Percentiles rank a stretch among this genome's conserved stretches.
Conservation (phyloP, 495 filamentous ascomycete genomes). For the Penicillium simplicissimum region DNA sequence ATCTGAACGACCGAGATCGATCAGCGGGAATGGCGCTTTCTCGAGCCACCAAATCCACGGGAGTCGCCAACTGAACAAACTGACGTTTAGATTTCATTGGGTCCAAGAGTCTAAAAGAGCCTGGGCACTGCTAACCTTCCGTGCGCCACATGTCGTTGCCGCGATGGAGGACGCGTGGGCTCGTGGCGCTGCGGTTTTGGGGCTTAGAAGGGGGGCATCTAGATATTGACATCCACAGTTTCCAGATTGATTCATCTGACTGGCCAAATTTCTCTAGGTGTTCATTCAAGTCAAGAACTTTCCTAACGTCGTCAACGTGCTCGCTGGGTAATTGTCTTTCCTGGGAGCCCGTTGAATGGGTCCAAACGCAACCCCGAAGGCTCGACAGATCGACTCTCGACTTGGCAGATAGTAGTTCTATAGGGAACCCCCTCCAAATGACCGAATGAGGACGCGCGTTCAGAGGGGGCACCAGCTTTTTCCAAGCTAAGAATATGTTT, state of each 20-base stretch:
- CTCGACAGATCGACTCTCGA: neutral
- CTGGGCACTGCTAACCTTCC: neutral
- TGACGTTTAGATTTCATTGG: conserved; percentile 5
- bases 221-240: neutral
- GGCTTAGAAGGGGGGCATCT: neutral
- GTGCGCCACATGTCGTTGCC: conserved; percentile 14
- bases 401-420: conserved; percentile 16
- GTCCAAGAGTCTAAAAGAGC: neutral
- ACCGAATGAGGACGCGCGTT: neutral
- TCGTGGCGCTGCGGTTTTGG: conserved; percentile 13
- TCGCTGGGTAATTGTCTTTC: neutral
- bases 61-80: neutral
- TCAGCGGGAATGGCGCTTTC: neutral
- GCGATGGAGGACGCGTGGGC: conserved; percentile 20
- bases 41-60: neutral
- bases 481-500: neutral
- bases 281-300: conserved; percentile 4
- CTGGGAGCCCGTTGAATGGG: neutral
- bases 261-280: neutral
- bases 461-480: neutral
- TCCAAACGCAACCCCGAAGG: conserved; percentile 1
- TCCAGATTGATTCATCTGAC: neutral
- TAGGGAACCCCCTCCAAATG: neutral
- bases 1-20: neutral
- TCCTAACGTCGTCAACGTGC: neutral